Evolutionary conservation across 768 basidiomycete genomes (phyloP).

Genomic region (Leccinum longicurvipes): DNA sequence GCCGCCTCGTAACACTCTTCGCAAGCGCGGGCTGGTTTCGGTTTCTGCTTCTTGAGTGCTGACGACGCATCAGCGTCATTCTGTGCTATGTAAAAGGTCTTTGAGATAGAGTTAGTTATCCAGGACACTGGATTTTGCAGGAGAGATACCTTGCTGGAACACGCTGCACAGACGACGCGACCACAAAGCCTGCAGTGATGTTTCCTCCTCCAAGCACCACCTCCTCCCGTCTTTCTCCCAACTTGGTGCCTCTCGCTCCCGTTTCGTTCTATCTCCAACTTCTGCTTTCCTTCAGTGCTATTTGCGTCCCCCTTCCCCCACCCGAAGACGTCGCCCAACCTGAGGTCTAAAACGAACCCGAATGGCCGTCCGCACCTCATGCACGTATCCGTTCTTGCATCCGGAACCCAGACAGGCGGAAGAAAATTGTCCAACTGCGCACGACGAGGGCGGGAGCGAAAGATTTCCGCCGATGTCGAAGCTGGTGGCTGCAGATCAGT

Average conservation of each 20-base stretch:
- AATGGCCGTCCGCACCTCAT: constrained; percentile 81
- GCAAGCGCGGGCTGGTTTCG: constrained; percentile 76
- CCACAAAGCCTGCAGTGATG: constrained; percentile 90
- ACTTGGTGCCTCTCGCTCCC: constrained; percentile 3
- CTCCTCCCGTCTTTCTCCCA: constrained; percentile 10
- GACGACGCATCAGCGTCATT: constrained; percentile 35
- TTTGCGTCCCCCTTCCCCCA: constrained; percentile 41
- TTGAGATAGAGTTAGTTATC: constrained; percentile 1
- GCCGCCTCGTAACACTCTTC: constrained; percentile 84
- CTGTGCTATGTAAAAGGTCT: constrained; percentile 80
- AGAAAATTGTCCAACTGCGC: constrained; percentile 55
- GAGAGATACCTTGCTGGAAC: constrained; percentile 67
- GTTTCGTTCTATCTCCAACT: constrained; percentile 5
- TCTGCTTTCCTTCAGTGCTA: constrained; percentile 13
- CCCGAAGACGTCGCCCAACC: constrained; percentile 25
- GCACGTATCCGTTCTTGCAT: constrained; percentile 76
- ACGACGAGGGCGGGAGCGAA: constrained; percentile 18
- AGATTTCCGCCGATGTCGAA: background rate
- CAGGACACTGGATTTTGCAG: background rate
- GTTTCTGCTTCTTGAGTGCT: constrained; percentile 40
- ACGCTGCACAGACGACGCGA: constrained; percentile 78
- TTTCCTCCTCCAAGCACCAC: constrained; percentile 49
- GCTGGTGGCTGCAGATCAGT: background rate
- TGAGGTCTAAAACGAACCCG: constrained; percentile 42
- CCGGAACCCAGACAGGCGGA: constrained; percentile 91